Percentiles rank a stretch among this genome's conserved stretches.
Evolutionary conservation across 495 filamentous ascomycete species (phyloP).

Genomic region (Cenococcum geophilum): DNA sequence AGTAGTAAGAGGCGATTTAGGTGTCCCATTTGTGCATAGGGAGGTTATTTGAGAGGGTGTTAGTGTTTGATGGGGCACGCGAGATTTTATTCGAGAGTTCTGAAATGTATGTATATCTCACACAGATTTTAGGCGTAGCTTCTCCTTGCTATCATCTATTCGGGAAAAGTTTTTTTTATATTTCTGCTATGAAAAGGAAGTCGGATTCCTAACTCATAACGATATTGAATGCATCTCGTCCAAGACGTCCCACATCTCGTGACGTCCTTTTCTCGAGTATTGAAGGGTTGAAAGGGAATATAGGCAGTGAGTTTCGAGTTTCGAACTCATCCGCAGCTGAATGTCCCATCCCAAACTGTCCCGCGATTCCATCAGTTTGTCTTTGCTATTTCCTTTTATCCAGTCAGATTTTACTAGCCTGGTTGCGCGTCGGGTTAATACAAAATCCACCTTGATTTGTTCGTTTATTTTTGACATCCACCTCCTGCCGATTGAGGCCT

Average conservation of each 20-base stretch:
- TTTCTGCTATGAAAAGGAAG: not conserved
- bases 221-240: not conserved
- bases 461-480: too few species aligned
- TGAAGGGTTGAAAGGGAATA: not conserved
- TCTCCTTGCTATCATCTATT: not conserved
- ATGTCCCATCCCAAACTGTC: too few species aligned
- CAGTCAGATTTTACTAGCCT: too few species aligned
- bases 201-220: not conserved
- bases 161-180: not conserved
- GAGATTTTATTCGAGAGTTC: not conserved
- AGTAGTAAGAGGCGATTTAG: slow-evolving; percentile 10
- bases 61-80: not conserved
- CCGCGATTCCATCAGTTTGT: too few species aligned
- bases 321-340: not conserved
- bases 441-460: too few species aligned
- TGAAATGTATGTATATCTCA: slow-evolving; percentile 3
- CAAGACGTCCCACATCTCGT: not conserved
- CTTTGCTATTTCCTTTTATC: too few species aligned
- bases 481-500: too few species aligned
- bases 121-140: not conserved
- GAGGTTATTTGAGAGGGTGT: not conserved
- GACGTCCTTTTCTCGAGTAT: not conserved
- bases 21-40: slow-evolving; percentile 29
- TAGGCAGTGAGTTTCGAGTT: not conserved
- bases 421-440: too few species aligned